These are phyloP conservation scores for Trichosporon coremiiforme DNA, from an alignment of 1,284 basidiomycete genomes.

Conservation along the genomic window DNA sequence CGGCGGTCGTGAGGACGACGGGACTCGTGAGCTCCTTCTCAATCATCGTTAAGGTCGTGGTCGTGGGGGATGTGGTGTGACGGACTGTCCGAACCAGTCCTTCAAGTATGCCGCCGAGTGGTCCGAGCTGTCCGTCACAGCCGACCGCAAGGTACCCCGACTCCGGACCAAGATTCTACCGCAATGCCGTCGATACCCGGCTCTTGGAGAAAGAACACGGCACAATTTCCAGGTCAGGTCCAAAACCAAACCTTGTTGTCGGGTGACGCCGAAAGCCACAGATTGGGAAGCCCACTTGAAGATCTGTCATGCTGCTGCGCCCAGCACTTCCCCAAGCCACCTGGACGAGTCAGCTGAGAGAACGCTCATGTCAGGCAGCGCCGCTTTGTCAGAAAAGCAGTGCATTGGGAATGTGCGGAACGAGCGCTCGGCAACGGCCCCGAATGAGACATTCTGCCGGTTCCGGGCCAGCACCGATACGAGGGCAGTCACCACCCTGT, in stretches of 20 bases:
- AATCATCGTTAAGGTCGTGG: not conserved
- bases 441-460: slow-evolving; percentile 1
- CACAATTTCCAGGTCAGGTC: not conserved
- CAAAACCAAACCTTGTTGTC: not conserved
- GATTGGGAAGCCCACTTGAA: not conserved
- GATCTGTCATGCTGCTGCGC: not conserved
- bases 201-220: not conserved
- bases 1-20: slow-evolving; percentile 19
- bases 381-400: not conserved
- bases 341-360: not conserved
- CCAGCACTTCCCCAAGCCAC: not conserved
- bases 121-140: not conserved
- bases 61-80: not conserved
- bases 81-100: not conserved
- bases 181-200: not conserved
- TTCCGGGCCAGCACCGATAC: not conserved
- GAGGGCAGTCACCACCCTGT: not conserved
- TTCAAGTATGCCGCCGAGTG: not conserved
- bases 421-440: not conserved
- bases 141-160: not conserved
- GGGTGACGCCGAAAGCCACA: not conserved
- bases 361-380: not conserved
- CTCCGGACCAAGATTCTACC: slow-evolving; percentile 3
- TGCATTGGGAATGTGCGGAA: not conserved
- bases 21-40: slow-evolving; percentile 26